phyloP scores from a whole-genome alignment of 1,139 yeast species.

The Pichia norvegensis region DNA sequence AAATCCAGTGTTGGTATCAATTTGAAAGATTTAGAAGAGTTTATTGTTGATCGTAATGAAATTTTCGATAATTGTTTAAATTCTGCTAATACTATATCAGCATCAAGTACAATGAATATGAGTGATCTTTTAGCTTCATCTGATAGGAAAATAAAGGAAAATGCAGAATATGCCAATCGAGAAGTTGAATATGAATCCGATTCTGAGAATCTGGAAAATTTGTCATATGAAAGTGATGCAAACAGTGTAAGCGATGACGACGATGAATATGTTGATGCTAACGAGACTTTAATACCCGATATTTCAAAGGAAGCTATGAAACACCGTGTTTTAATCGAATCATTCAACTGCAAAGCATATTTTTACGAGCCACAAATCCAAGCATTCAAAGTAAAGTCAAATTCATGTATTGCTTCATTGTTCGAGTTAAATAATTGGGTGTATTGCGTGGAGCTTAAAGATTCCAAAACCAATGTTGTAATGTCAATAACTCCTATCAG shows the following conservation, averaged over 20 bases:
- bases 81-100: slow-evolving; percentile 5
- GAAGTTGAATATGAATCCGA: slow-evolving; percentile 11
- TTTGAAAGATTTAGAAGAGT: slow-evolving; percentile 47
- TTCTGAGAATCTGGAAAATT: slow-evolving; percentile 5
- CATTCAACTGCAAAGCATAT: slow-evolving; percentile 14
- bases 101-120: slow-evolving; percentile 6
- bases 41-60: slow-evolving; percentile 34
- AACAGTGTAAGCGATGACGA: slow-evolving; percentile 18
- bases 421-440: slow-evolving; percentile 45
- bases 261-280: slow-evolving; percentile 24
- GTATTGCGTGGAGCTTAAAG: slow-evolving; percentile 42
- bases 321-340: slow-evolving; percentile 10
- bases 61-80: slow-evolving; percentile 15
- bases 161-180: slow-evolving; percentile 12
- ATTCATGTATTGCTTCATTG: slow-evolving; percentile 32
- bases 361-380: slow-evolving; percentile 49
- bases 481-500: slow-evolving; percentile 38
- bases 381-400: slow-evolving; percentile 41
- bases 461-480: slow-evolving; percentile 20
- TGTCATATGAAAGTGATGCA: slow-evolving; percentile 14
- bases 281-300: slow-evolving; percentile 21
- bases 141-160: slow-evolving; percentile 3
- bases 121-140: slow-evolving; percentile 4
- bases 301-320: background rate
- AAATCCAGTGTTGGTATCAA: slow-evolving; percentile 43